A percentile compares a stretch with the other conserved stretches of the same genome.
phyloP scores from a whole-genome alignment of 257 asterid species.

The Fraxinus anomala region DNA sequence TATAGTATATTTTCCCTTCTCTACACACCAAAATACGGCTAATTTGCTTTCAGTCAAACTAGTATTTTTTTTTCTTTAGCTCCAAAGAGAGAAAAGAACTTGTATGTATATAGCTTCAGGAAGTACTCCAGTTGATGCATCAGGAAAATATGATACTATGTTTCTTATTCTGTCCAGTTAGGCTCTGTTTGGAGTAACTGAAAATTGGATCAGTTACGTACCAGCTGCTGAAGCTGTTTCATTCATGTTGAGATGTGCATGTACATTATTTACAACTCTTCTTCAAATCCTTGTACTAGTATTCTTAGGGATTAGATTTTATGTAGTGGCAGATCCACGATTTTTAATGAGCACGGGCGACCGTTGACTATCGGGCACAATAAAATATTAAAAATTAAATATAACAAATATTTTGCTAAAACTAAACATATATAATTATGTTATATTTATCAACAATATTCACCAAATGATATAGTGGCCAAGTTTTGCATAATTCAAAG shows the following conservation, averaged over 20 bases:
- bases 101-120: neutral
- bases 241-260: neutral
- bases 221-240: neutral
- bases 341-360: too few species aligned
- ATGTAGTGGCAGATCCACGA: too few species aligned
- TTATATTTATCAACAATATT: too few species aligned
- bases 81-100: neutral
- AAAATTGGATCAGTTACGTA: neutral
- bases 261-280: neutral
- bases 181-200: neutral
- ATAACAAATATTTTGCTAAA: too few species aligned
- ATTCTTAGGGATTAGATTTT: neutral
- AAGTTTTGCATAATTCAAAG: too few species aligned
- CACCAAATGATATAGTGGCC: too few species aligned
- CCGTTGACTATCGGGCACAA: too few species aligned
- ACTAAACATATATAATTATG: too few species aligned
- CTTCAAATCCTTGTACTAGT: neutral
- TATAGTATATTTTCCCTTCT: too few species aligned
- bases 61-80: neutral
- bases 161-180: neutral
- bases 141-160: neutral
- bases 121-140: neutral
- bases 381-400: too few species aligned
- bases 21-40: neutral
- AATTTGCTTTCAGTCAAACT: neutral